A percentile compares a stretch with the other conserved stretches of the same genome.
These are phyloP conservation scores for Zygoascus tannicola DNA, from an alignment of 805 yeast species.

Conservation along the genomic window DNA sequence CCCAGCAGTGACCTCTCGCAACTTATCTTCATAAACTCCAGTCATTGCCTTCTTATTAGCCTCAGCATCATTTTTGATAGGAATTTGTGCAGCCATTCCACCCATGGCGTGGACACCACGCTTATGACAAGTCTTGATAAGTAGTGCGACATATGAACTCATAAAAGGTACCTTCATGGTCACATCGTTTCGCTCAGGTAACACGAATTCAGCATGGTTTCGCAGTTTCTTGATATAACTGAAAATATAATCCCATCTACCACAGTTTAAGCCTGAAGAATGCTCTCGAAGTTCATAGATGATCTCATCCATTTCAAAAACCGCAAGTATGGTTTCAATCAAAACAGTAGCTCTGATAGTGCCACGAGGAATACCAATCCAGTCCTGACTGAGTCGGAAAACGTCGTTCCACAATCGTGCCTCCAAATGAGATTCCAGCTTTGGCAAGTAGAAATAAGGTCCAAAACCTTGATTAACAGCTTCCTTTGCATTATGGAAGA, in stretches of 20 bases:
- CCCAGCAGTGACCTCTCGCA: conserved; percentile 57
- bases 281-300: conserved; percentile 64
- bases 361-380: conserved; percentile 54
- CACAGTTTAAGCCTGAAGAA: conserved; percentile 66
- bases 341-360: conserved; percentile 64
- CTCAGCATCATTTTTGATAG: conserved; percentile 53
- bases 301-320: conserved; percentile 71
- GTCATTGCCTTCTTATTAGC: conserved; percentile 58
- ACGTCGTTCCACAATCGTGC: conserved; percentile 70
- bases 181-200: conserved; percentile 63
- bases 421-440: conserved; percentile 69
- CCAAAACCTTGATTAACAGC: conserved; percentile 49
- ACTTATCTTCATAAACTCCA: conserved; percentile 58
- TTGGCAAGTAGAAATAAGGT: conserved; percentile 66
- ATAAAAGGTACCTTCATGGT: conserved; percentile 63
- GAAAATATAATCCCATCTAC: conserved; percentile 72
- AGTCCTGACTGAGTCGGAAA: conserved; percentile 56
- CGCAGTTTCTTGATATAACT: conserved; percentile 58
- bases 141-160: conserved; percentile 54
- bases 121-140: conserved; percentile 60
- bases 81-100: conserved; percentile 74
- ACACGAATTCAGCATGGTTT: conserved; percentile 49
- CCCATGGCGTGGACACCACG: conserved; percentile 72
- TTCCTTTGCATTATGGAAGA: conserved; percentile 60
- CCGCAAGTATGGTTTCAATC: conserved; percentile 65